phyloP scores from a whole-genome alignment of 306 rosid species.

The Quercus glauca region DNA sequence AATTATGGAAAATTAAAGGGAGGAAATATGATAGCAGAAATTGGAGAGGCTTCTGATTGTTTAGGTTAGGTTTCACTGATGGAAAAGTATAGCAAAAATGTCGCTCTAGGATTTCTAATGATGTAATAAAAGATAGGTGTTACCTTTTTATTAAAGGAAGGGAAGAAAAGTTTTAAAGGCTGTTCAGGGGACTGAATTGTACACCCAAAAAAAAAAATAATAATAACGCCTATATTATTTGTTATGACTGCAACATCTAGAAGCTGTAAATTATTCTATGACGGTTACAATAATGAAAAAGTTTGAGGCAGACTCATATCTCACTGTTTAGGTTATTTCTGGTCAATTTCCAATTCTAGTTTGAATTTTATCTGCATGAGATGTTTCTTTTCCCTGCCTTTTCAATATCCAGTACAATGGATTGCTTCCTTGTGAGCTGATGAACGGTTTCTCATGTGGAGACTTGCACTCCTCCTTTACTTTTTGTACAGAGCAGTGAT shows the following conservation, averaged over 20 bases:
- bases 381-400: neutral
- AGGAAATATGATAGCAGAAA: neutral
- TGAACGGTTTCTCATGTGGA: neutral
- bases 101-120: too few relatives aligned
- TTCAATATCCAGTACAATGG: neutral
- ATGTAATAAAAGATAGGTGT: neutral
- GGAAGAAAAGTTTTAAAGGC: neutral
- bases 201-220: neutral
- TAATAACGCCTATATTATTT: neutral
- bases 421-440: conserved; percentile 5
- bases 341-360: neutral
- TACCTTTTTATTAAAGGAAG: neutral
- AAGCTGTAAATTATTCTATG: neutral
- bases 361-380: neutral
- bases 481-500: conserved; percentile 26
- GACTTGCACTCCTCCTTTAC: conserved; percentile 8
- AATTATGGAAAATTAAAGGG: neutral
- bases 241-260: conserved; percentile 7
- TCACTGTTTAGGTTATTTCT: neutral
- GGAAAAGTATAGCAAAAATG: neutral
- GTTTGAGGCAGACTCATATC: neutral
- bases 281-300: neutral
- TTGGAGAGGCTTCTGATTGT: neutral
- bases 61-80: neutral
- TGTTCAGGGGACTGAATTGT: neutral